phyloP scores from a whole-genome alignment of 148 eudicot genomes.

The Amaranthus palmeri region DNA sequence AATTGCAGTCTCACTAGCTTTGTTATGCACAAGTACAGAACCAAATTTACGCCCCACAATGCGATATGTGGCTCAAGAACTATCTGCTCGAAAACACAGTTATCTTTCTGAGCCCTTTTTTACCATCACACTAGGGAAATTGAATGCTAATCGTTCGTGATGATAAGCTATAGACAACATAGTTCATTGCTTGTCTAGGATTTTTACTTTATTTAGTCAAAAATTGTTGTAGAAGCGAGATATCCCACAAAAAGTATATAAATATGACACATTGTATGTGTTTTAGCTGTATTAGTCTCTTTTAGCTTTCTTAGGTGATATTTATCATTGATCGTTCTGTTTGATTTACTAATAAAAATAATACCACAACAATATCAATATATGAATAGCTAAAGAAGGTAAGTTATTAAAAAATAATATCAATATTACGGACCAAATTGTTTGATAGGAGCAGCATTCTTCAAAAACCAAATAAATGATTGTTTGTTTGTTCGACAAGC shows the following conservation, averaged over 20 bases:
- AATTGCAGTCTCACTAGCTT: constrained; percentile 37
- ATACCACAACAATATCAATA: too few species aligned
- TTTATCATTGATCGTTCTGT: too few species aligned
- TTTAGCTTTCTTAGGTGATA: background rate
- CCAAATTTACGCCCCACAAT: constrained; percentile 63
- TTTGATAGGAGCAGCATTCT: too few species aligned
- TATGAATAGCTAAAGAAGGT: too few species aligned
- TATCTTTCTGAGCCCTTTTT: constrained; percentile 35
- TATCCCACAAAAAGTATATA: background rate
- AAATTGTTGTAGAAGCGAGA: background rate
- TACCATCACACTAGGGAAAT: constrained; percentile 28
- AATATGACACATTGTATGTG: background rate
- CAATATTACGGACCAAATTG: too few species aligned
- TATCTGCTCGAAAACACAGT: constrained; percentile 39
- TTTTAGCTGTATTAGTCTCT: background rate
- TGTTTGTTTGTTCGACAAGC: too few species aligned
- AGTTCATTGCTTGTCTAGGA: background rate
- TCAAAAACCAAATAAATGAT: too few species aligned
- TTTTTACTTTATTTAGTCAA: background rate
- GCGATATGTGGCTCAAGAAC: constrained; percentile 62
- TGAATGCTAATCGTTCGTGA: constrained; percentile 15
- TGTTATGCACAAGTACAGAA: constrained; percentile 38
- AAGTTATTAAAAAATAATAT: too few species aligned
- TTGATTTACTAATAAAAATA: too few species aligned
- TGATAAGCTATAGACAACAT: background rate